phyloP scores from a whole-genome alignment of 2,329 filamentous ascomycete species.

The Hymenoscyphus repandus region DNA sequence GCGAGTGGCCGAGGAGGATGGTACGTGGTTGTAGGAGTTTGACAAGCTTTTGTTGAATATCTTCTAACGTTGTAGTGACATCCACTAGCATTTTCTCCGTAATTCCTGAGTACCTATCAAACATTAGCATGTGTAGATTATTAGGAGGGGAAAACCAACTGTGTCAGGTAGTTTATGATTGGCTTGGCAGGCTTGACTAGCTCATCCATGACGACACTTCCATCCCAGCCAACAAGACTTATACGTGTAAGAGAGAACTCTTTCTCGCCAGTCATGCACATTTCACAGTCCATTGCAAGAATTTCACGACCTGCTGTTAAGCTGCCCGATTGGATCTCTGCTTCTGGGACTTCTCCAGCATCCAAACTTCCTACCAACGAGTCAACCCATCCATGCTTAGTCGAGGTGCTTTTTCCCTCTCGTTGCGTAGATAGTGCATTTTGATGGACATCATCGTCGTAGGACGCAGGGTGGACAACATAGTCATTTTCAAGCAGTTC shows the following conservation, averaged over 20 bases:
- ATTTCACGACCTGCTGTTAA: slow-evolving; percentile 76
- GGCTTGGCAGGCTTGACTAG: slow-evolving; percentile 84
- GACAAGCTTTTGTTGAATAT: slow-evolving; percentile 76
- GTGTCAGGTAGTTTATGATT: slow-evolving; percentile 91
- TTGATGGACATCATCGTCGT: slow-evolving; percentile 51
- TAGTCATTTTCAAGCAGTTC: slow-evolving; percentile 83
- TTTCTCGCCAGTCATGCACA: slow-evolving; percentile 82
- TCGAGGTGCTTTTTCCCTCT: slow-evolving; percentile 42
- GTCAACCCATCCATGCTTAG: slow-evolving; percentile 73
- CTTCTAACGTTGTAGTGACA: slow-evolving; percentile 75
- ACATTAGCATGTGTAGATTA: slow-evolving; percentile 19
- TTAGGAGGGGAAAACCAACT: slow-evolving; percentile 30
- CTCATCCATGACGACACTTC: slow-evolving; percentile 76
- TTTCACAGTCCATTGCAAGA: slow-evolving; percentile 88
- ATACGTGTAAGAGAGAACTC: slow-evolving; percentile 83
- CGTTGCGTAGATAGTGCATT: slow-evolving; percentile 48
- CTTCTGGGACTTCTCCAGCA: slow-evolving; percentile 63
- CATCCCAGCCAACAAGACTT: slow-evolving; percentile 82
- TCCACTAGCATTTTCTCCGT: slow-evolving; percentile 77
- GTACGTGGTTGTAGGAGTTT: slow-evolving; percentile 65
- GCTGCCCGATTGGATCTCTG: slow-evolving; percentile 72
- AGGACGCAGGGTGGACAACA: slow-evolving; percentile 72
- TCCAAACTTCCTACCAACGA: slow-evolving; percentile 62
- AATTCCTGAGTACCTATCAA: slow-evolving; percentile 71
- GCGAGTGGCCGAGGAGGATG: slow-evolving; percentile 74